phyloP scores from a whole-genome alignment of 352 stramenopile genomes.

The Phytopythium montanum region DNA sequence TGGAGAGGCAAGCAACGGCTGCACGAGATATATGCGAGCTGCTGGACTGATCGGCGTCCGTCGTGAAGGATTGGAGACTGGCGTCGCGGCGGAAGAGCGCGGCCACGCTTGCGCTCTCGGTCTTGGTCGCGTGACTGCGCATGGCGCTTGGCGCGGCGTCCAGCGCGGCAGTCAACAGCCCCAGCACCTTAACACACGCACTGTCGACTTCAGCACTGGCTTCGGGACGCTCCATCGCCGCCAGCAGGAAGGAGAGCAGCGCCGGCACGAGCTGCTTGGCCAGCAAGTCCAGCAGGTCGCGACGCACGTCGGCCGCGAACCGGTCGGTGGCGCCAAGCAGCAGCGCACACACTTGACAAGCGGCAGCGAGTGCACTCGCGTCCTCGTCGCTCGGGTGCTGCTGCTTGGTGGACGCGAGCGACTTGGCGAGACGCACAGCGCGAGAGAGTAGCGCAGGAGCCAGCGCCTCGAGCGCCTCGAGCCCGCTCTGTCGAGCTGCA shows the following conservation, averaged over 20 bases:
- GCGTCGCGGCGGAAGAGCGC: constrained; percentile 18
- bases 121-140: constrained; percentile 54
- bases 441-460: constrained; percentile 56
- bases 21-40: constrained; percentile 6
- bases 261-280: constrained; percentile 50
- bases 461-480: constrained; percentile 56
- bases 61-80: constrained; percentile 5
- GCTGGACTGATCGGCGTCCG: constrained; percentile 10
- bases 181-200: constrained; percentile 25
- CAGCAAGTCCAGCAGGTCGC: constrained; percentile 56
- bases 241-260: constrained; percentile 36
- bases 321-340: constrained; percentile 49
- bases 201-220: constrained; percentile 17
- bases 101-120: constrained; percentile 44
- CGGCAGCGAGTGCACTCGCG: constrained; percentile 24
- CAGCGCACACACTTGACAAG: constrained; percentile 40
- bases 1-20: constrained; percentile 38
- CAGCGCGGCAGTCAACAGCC: constrained; percentile 45
- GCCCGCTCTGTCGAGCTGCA: constrained; percentile 49
- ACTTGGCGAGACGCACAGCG: constrained; percentile 67
- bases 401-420: constrained; percentile 28
- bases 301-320: constrained; percentile 50
- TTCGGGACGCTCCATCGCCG: constrained; percentile 18
- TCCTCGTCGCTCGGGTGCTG: constrained; percentile 16
- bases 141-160: constrained; percentile 50